These are phyloP conservation scores for Penicillium sp. DNA, from an alignment of 2,329 filamentous ascomycete species.

Conservation along the genomic window DNA sequence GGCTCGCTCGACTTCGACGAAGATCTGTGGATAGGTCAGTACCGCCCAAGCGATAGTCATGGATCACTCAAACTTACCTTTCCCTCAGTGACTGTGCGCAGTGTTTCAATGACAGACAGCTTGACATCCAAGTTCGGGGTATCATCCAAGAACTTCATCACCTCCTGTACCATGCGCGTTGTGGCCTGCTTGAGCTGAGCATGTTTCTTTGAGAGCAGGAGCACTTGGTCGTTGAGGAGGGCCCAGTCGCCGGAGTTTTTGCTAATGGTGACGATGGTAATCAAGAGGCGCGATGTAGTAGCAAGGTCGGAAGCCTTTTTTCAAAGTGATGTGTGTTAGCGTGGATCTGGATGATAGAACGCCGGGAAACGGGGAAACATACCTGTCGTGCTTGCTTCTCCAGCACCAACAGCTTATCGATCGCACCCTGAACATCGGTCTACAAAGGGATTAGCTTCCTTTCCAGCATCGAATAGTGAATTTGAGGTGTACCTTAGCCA, in stretches of 20 bases:
- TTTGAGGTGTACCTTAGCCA: slow-evolving; percentile 69
- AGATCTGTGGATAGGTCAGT: slow-evolving; percentile 62
- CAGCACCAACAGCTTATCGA: slow-evolving; percentile 87
- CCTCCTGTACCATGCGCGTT: slow-evolving; percentile 97
- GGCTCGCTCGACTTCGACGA: slow-evolving; percentile 96
- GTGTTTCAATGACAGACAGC: slow-evolving; percentile 87
- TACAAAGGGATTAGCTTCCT: slow-evolving; percentile 25
- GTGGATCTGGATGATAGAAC: background rate
- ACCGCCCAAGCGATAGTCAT: background rate
- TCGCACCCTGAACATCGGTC: slow-evolving; percentile 75
- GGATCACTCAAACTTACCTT: slow-evolving; percentile 58
- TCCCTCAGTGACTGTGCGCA: slow-evolving; percentile 95
- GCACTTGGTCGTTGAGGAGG: slow-evolving; percentile 92
- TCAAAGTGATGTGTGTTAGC: slow-evolving; percentile 13
- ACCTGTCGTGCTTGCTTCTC: slow-evolving; percentile 99
- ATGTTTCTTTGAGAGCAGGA: slow-evolving; percentile 98
- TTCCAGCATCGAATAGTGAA: background rate
- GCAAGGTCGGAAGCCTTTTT: slow-evolving; percentile 86
- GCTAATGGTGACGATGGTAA: slow-evolving; percentile 89
- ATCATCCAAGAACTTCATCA: slow-evolving; percentile 87
- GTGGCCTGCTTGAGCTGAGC: slow-evolving; percentile 98
- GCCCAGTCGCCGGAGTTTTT: slow-evolving; percentile 92
- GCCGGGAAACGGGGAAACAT: slow-evolving; percentile 24
- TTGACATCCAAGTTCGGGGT: slow-evolving; percentile 85
- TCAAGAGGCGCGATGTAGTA: slow-evolving; percentile 84